These are phyloP conservation scores for Cladosporium sp. DNA, from an alignment of 2,329 filamentous ascomycete species.

Conservation along the genomic window DNA sequence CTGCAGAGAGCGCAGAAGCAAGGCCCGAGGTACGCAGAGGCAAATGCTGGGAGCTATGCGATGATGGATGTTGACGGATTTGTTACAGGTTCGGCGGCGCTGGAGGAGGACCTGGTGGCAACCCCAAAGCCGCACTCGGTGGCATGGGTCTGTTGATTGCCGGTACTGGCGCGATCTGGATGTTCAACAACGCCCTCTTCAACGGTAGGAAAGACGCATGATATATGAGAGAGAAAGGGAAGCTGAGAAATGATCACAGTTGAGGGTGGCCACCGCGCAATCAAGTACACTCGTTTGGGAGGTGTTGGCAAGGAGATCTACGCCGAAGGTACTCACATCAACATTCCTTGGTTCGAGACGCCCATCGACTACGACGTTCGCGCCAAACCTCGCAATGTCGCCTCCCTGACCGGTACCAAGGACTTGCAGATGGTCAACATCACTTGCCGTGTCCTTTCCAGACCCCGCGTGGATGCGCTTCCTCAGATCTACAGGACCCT, in stretches of 20 bases:
- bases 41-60: constrained; percentile 13
- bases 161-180: constrained; percentile 46
- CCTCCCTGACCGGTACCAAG: constrained; percentile 96
- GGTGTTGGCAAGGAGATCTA: constrained; percentile 98
- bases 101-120: constrained; percentile 41
- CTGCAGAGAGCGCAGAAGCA: constrained; percentile 47
- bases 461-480: constrained; percentile 79
- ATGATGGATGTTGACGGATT: constrained; percentile 15
- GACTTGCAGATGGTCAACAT: constrained; percentile 99
- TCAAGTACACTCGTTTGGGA: constrained; percentile 87
- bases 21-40: constrained; percentile 33
- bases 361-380: constrained; percentile 95
- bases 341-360: constrained; percentile 95
- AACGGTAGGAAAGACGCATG: constrained; percentile 49
- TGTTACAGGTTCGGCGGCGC: constrained; percentile 42
- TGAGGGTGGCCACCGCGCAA: constrained; percentile 96
- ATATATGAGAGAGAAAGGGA: background rate
- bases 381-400: constrained; percentile 93
- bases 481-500: constrained; percentile 97
- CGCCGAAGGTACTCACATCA: constrained; percentile 90
- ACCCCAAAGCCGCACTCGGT: constrained; percentile 49
- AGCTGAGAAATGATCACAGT: constrained; percentile 44
- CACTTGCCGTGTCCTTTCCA: constrained; percentile 95
- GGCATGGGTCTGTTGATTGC: constrained; percentile 52
- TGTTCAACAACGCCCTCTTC: constrained; percentile 62